Conservation (phyloP, 1,139 yeast genomes). For the Lizanozyma gosingica region DNA sequence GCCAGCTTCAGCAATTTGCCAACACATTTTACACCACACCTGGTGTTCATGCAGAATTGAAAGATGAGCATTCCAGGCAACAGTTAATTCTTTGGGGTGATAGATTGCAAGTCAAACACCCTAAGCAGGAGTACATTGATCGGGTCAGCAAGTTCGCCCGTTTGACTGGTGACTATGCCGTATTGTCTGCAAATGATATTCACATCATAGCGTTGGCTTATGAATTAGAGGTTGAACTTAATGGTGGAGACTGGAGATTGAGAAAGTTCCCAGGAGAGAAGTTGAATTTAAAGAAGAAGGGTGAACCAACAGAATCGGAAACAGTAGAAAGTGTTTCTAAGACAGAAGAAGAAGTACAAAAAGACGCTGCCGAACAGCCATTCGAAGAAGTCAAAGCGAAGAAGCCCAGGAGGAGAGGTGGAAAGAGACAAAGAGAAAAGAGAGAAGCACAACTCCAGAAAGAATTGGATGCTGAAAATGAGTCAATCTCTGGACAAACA, state of each 20-base stretch:
- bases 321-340: constrained; percentile 4
- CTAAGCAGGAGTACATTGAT: constrained; percentile 53
- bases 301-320: constrained; percentile 4
- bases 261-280: constrained; percentile 68
- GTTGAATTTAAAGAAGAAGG: constrained; percentile 11
- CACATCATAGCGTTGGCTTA: constrained; percentile 88
- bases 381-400: constrained; percentile 13
- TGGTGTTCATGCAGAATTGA: constrained; percentile 78
- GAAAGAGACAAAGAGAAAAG: constrained; percentile 52
- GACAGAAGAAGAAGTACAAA: constrained; percentile 6
- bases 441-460: constrained; percentile 30
- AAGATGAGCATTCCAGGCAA: constrained; percentile 75
- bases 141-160: constrained; percentile 70
- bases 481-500: constrained; percentile 4
- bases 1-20: constrained; percentile 65
- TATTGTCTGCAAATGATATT: constrained; percentile 82
- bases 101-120: constrained; percentile 59
- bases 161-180: constrained; percentile 85
- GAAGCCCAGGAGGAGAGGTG: constrained; percentile 53
- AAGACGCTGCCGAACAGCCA: constrained; percentile 2
- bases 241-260: constrained; percentile 60
- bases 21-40: constrained; percentile 76
- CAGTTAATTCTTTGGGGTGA: constrained; percentile 77
- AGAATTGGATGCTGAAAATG: constrained; percentile 11
- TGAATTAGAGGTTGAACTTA: constrained; percentile 69